Evolutionary conservation across 2,329 filamentous ascomycete species (phyloP).

Genomic region (Clarireedia hainanense): DNA sequence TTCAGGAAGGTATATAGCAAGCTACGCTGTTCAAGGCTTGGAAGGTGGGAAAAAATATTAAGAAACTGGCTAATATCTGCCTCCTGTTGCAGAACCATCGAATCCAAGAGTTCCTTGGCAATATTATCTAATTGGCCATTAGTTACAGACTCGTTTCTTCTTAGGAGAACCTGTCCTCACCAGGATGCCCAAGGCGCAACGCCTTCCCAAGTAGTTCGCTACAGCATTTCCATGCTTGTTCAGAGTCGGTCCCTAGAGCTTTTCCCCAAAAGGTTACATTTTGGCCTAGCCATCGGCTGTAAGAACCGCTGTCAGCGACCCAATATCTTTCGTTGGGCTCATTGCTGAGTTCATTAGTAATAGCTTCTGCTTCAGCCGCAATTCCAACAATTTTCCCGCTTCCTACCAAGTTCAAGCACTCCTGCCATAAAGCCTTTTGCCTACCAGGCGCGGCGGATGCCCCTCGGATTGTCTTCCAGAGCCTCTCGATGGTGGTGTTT

Average conservation of each 20-base stretch:
- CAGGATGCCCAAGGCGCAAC: constrained; percentile 26
- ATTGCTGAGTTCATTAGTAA: constrained; percentile 28
- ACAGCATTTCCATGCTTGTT: constrained; percentile 22
- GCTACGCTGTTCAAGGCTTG: constrained; percentile 26
- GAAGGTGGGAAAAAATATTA: constrained; percentile 21
- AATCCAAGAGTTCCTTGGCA: constrained; percentile 19
- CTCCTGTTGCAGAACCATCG: constrained; percentile 16
- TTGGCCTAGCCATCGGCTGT: constrained; percentile 25
- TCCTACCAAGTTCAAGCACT: constrained; percentile 49
- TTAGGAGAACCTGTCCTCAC: constrained; percentile 12
- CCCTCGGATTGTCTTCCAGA: constrained; percentile 38
- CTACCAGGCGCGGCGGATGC: constrained; percentile 31
- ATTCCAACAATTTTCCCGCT: constrained; percentile 52
- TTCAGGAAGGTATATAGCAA: constrained; percentile 22
- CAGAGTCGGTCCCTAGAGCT: constrained; percentile 13
- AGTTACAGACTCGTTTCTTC: constrained; percentile 1
- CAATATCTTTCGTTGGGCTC: constrained; percentile 23
- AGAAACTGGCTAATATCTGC: constrained; percentile 17
- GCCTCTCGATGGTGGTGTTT: constrained; percentile 32
- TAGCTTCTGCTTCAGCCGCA: constrained; percentile 44
- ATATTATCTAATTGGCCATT: constrained; percentile 20
- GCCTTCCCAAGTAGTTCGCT: constrained; percentile 25
- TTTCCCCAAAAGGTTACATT: constrained; percentile 26
- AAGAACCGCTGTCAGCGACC: constrained; percentile 26
- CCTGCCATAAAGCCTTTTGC: constrained; percentile 52